These are phyloP conservation scores for Penicillium bialowiezense DNA, from an alignment of 495 filamentous ascomycete genomes.

Conservation along the genomic window DNA sequence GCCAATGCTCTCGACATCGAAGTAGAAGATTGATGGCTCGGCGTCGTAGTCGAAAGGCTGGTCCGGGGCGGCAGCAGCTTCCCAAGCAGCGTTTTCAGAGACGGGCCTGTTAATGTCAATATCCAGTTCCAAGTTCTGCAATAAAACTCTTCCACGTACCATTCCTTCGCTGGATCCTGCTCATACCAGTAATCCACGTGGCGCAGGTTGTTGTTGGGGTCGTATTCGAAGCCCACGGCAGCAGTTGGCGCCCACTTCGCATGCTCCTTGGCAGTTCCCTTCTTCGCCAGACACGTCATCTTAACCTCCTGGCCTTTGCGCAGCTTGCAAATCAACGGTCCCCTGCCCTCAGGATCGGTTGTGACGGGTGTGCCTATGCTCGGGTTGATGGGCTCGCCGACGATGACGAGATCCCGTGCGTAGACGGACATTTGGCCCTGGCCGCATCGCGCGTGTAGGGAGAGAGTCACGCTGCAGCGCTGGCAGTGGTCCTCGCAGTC, in stretches of 20 bases:
- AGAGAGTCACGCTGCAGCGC: conserved; percentile 79
- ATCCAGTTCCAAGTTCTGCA: too few relatives aligned
- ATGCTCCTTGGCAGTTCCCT: conserved; percentile 98
- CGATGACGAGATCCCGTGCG: conserved; percentile 76
- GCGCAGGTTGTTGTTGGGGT: conserved; percentile 87
- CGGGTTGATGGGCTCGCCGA: conserved; percentile 59
- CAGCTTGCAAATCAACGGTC: conserved; percentile 83
- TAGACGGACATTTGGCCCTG: conserved; percentile 87
- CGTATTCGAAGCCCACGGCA: conserved; percentile 96
- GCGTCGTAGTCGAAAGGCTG: conserved; percentile 91
- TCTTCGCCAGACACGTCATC: conserved; percentile 91
- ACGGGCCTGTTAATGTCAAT: conserved; percentile 86
- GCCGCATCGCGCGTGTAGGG: conserved; percentile 76
- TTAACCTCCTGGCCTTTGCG: conserved; percentile 83
- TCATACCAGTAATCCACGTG: conserved; percentile 96
- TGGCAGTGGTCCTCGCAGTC: conserved; percentile 93
- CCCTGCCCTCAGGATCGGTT: conserved; percentile 72
- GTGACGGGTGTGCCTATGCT: conserved; percentile 85
- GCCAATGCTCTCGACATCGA: conserved; percentile 87
- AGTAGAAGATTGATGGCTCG: conserved; percentile 78
- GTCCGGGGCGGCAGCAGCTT: conserved; percentile 71
- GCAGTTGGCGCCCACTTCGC: conserved; percentile 93
- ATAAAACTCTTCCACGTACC: conserved; percentile 55
- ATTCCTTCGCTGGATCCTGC: conserved; percentile 77
- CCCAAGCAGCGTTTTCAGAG: conserved; percentile 81